Percentiles rank a stretch among this genome's conserved stretches.
Conservation (phyloP, 768 basidiomycete species). For the Ramaria sp. region DNA sequence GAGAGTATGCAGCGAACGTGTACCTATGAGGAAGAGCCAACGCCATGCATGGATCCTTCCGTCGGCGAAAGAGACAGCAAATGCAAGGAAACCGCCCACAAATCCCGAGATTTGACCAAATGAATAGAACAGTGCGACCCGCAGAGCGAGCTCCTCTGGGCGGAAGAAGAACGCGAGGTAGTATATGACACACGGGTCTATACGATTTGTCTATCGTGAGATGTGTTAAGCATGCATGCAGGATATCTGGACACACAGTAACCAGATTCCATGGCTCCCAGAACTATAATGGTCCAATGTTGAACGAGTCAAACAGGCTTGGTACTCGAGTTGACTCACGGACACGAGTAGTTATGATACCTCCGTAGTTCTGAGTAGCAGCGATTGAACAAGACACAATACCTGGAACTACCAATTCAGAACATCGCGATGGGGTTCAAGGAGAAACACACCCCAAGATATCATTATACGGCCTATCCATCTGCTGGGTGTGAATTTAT, state of each 20-base stretch:
- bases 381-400: slow-evolving; percentile 15
- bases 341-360: slow-evolving; percentile 14
- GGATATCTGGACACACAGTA: neutral
- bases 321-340: neutral
- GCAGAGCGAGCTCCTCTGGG: slow-evolving; percentile 15
- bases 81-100: slow-evolving; percentile 16
- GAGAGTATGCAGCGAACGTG: too few relatives aligned
- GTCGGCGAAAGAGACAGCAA: slow-evolving; percentile 15
- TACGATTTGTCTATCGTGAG: neutral
- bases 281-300: neutral
- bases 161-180: slow-evolving; percentile 17
- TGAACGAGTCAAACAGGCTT: neutral
- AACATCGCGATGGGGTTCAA: neutral
- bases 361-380: slow-evolving; percentile 13
- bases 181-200: slow-evolving; percentile 15
- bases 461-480: slow-evolving; percentile 12
- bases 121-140: slow-evolving; percentile 16
- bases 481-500: neutral
- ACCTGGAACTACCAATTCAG: neutral
- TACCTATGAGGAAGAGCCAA: slow-evolving; percentile 27
- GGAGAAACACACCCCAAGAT: slow-evolving; percentile 11
- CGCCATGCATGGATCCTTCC: slow-evolving; percentile 19
- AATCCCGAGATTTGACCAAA: slow-evolving; percentile 15
- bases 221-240: neutral
- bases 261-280: neutral